Base-by-base conservation (phyloP, 768 basidiomycete species). In the Nevesoporus exiguus region DNA sequence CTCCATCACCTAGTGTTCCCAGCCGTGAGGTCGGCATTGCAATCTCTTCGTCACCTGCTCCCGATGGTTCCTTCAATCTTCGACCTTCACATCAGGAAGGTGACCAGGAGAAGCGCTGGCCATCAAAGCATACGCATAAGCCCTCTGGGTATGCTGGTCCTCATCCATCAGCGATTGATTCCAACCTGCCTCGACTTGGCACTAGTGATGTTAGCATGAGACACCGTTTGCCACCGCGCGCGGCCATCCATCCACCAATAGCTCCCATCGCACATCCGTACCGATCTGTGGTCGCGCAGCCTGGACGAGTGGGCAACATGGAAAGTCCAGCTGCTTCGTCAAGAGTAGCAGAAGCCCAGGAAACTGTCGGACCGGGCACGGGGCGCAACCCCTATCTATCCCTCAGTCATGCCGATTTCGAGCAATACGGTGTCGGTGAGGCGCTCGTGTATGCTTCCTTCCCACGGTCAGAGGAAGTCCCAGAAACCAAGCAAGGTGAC, bases 361-460 rank as follows among this genome's bases (percentile, higher is more conserved):
- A n/a, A 5, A 7, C 7, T 7, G 10, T 43, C 14, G 47, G 42
- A 21, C 14, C 27, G 11, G 7, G n/a, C 13, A 37, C 41, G 17
- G 50, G 44, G 7, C 43, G 37, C 11, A 29, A 31, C 3, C 15
- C 42, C 17, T 7, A 54, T 33, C 59, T 67, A 43, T 70, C 71
- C 10, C 55, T 70, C 39, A 69, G 49, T 31, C 57, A 65, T 43
- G 22, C 57, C 19, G 57, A 72, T 34, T 71, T 78, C 56, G 78
- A 81, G 67, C 77, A 71, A 24, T 79, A 83, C 37, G 84, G 81
- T 11, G 77, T 88, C 8, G 85, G 80, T 9, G 85, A 88, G 55
- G 81, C 82, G 17, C 73, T 90, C 33, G 78, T 77, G 3, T 78
- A 79, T 60, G 72, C 78, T 53, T 71, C 72, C 40, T 55, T 43